Base-by-base conservation (phyloP, 495 filamentous ascomycete genomes). In the Symbiotaphrina buchneri region DNA sequence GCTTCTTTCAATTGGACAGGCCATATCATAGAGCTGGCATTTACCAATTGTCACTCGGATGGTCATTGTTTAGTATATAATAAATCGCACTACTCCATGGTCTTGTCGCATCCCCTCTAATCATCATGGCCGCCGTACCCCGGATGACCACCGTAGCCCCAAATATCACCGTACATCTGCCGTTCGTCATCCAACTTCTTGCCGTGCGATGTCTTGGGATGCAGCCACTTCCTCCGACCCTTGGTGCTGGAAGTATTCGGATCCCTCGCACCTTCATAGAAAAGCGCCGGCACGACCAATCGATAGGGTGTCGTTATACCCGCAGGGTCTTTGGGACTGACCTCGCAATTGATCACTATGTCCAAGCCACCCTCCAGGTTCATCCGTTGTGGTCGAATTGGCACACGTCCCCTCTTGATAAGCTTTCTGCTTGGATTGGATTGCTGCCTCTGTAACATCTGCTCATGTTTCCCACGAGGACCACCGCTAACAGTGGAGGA, bases 261-360 rank as follows among this genome's bases (percentile, higher is more conserved):
- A 32, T 60, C 54, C 14, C 53, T 55, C 6, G 37, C 41, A 4
- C 55, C 59, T 3, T 61, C 50, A 39, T 67, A 70, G 32, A 49
- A 49, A 17, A 97, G 54, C 32, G 65, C 65, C 5, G 87, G 87
- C 7, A 97, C 73, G 0, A 94, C 63, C 16, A 95, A 48, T 14
- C 83, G 61, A 47, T 97, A 97, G 19, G 81, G 75, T 27, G 67
- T 63, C 2, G 87, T 97, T 40, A 74, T 75, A n/a, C 87, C 90
- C 0, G 73, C 64, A 0, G 90, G 87, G 42, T 95, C 80, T 35
- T 65, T 63, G 18, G 74, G 67, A 40, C 68, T 77, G 39, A 94
- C 65, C 53, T 97, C 87, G 41, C 87, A 65, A 40, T 90, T 85
- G 18, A 97, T 48, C 6, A 63, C 71, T 18, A 97, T 68, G 31